Base-by-base conservation (phyloP, 2,329 filamentous ascomycete genomes). In the Trichoderma brevicompactum region DNA sequence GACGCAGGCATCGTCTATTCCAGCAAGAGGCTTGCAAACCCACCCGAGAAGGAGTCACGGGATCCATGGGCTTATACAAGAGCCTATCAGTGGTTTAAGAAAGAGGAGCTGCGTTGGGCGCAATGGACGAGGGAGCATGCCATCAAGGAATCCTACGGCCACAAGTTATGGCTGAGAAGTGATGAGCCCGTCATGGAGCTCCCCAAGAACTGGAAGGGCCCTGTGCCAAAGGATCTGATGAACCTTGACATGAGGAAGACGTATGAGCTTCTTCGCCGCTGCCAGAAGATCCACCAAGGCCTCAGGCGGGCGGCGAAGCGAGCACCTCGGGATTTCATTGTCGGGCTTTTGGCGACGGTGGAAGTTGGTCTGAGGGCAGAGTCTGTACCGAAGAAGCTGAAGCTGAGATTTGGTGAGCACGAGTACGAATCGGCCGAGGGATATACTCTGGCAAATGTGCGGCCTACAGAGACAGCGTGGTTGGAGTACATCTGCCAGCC, bases 1-100 rank as follows among this genome's bases (percentile, higher is more conserved):
- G 68, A 72, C 23, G 68, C 70, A 0, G 71, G 70, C 8, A 68
- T 74, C 23, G 56, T 74, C 41, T 67, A 73, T n/a, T 40, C 65
- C 10, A 62, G 44, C 32, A 69, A 71, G 44, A 66, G 67, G 28
- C 68, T 71, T 19, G 52, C 66, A 9, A n/a, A 71, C 15, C 53
- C 61, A 3, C 70, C 73, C 2, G 62, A 73, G n/a, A 68, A 69
- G 28, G 68, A 68, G 12, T 65, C 71, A 12, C 67, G 71, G 0
- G 73, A 74, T 48, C 73, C 73, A 2, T 73, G 74, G 65, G 63
- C 65, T 32, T 74, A 72, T 15, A 74, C 71, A 15, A 38, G 72
- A n/a, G 72, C 64, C 12, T 69, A 71, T 53, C 70, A 68, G 17
- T 69, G 67, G 69, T 74, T 65, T 43, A 46, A 49, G 23, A 66